These are phyloP conservation scores for Pythium monospermum DNA, from an alignment of 352 stramenopile species.

Conservation along the genomic window DNA sequence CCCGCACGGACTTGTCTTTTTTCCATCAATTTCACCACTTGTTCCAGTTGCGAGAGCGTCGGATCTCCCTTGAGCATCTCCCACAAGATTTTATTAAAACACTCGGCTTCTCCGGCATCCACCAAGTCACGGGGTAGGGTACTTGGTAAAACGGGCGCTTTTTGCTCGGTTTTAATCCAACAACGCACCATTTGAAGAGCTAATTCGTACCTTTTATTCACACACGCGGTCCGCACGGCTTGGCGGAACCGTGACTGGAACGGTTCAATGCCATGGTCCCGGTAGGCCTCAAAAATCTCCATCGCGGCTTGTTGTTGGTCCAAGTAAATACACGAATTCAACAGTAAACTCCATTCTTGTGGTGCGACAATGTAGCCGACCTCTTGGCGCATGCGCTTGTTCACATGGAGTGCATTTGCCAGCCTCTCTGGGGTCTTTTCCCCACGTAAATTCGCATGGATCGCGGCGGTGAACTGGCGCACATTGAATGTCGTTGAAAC, in stretches of 20 bases:
- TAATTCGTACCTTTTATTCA: conserved; percentile 23
- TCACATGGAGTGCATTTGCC: conserved; percentile 31
- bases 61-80: conserved; percentile 44
- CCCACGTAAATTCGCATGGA: conserved; percentile 8
- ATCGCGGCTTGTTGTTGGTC: conserved; percentile 27
- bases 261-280: conserved; percentile 29
- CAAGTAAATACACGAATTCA: conserved; percentile 42
- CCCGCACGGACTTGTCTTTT: conserved; percentile 21
- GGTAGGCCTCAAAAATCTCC: conserved; percentile 40
- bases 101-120: conserved; percentile 15
- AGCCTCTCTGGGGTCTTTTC: conserved; percentile 10
- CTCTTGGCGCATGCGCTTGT: conserved; percentile 24
- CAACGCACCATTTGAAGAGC: conserved; percentile 35
- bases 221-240: conserved; percentile 32
- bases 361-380: conserved; percentile 40
- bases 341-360: conserved; percentile 35
- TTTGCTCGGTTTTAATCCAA: conserved; percentile 14
- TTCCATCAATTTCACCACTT: conserved; percentile 43
- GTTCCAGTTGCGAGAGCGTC: conserved; percentile 24
- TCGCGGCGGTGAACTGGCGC: background rate
- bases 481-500: background rate
- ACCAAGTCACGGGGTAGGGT: background rate
- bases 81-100: conserved; percentile 48
- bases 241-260: conserved; percentile 37
- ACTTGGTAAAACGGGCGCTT: conserved; percentile 6